Conservation (phyloP, 495 filamentous ascomycete species). For the Xylaria grammica region DNA sequence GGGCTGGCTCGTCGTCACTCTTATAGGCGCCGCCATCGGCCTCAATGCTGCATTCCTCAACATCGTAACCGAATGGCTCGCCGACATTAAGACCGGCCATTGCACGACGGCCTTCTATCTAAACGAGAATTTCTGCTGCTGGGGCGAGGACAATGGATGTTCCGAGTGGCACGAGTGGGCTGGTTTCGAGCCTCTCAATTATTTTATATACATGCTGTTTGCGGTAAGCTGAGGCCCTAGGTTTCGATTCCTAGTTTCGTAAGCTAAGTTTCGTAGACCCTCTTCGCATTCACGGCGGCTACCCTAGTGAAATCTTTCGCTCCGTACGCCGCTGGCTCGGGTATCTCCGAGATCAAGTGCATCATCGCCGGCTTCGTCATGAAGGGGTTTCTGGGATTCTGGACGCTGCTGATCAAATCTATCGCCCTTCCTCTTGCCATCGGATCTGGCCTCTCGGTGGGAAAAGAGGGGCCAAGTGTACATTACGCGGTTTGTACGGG, state of each 20-base stretch:
- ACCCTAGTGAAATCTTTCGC: conserved; percentile 90
- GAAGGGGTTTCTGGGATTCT: conserved; percentile 94
- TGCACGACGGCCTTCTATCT: conserved; percentile 96
- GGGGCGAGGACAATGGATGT: conserved; percentile 92
- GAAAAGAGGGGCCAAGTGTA: conserved; percentile 97
- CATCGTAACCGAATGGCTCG: conserved; percentile 96
- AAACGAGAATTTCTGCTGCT: conserved; percentile 98
- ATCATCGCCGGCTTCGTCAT: conserved; percentile 99
- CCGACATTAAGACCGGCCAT: conserved; percentile 92
- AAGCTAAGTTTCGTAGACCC: conserved; percentile 53
- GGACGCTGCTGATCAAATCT: conserved; percentile 94
- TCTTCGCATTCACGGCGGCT: conserved; percentile 84
- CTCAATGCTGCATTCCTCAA: conserved; percentile 92
- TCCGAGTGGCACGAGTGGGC: conserved; percentile 92
- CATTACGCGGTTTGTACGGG: conserved; percentile 98
- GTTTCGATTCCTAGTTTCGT: background rate
- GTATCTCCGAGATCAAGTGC: conserved; percentile 99
- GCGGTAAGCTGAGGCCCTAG: conserved; percentile 61
- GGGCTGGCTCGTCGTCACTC: conserved; percentile 95
- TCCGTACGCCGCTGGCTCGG: conserved; percentile 95
- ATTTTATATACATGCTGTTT: conserved; percentile 86
- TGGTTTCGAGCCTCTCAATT: conserved; percentile 76
- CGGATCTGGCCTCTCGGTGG: conserved; percentile 91
- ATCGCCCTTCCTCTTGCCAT: conserved; percentile 90
- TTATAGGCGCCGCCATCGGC: conserved; percentile 92